Evolutionary conservation across 768 basidiomycete genomes (phyloP), one percentile per base, ranked within the genome.

Genomic region (Tricholoma hemisulphureum): DNA sequence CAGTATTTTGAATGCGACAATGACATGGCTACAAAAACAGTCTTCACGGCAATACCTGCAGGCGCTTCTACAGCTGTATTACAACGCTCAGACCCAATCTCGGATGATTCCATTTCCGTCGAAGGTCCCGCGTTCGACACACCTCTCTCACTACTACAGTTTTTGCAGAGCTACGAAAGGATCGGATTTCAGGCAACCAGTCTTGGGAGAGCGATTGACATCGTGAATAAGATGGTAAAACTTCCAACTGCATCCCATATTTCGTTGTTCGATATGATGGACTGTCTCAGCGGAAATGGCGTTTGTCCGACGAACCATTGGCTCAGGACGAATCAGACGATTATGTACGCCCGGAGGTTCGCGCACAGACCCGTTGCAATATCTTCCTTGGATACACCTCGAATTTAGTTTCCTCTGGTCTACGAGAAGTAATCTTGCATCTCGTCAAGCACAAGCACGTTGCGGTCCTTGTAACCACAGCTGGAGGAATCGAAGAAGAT

Each of bases 171-270:
- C 65, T 99, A 97, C 75, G 86, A 91, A 67, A 83, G 87, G 31
- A 97, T 98, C 53, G 97, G 97, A 18, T 99, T 98, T 69, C 97
- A 99, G 71, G 97, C 97, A n/a, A 95, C 87, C 53, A 93, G 91
- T 57, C 75, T 99, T 2, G 91, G 91, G 2, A 84, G 80, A 63
- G 96, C 95, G 1, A 92, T 98, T 43, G 83, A 89, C 26, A 88
- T 97, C 53, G 90, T 98, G 24, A 88, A 98, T 70, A 85, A 85
- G 67, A 99, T 99, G 97, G 96, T 94, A 57, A 29, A 74, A 64
- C 28, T 28, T 21, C 20, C 23, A 48, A 23, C 28, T 46, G 26
- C 35, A 39, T 39, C 51, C 31, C 41, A 20, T 16, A 29, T 48
- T 51, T 24, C 32, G 45, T 50, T 56, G 26, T 51, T 65, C 20